Evolutionary conservation across 2,329 filamentous ascomycete species (phyloP), one percentile per base, ranked within the genome.

Genomic region (Cryphonectria naterciae): DNA sequence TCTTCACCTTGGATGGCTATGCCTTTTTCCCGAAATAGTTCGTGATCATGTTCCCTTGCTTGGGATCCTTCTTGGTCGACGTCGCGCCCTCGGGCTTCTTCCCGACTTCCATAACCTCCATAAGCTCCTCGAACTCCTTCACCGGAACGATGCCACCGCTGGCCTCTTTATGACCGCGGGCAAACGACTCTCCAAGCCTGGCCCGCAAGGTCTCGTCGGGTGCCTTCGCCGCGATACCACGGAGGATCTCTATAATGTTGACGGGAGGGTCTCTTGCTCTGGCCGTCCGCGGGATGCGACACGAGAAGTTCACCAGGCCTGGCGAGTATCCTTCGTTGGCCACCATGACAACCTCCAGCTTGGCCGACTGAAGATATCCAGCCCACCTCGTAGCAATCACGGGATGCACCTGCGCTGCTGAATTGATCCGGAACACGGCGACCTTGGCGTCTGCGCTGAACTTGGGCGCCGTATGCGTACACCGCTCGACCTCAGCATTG

Each of bases 311-410:
- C 35, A 92, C 89, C 77, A 87, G 85, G 1, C 83, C 88, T 0
- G 86, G 84, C 0, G 90, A 76, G 74, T 92, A 92, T 0, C 89
- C 89, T 69, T 89, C 86, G 69, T 93, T 92, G 0, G 90, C 91
- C 4, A 89, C 89, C 74, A 92, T 82, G 10, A 93, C 83, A 1
- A 92, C 87, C 75, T 92, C 86, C 1, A 92, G 81, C 68, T 85
- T 86, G 64, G 85, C 82, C 1, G 87, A 89, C 63, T 85, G 85
- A 4, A 92, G 80, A 73, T 88, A 84, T 0, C 88, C 87, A 0
- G 89, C 86, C 90, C 90, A 92, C 15, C 90, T 82, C 4, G 89
- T 91, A 1, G 90, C 90, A 69, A 92, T 90, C 2, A 92, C 84
- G 0, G 89, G 88, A 76, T 93, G 91, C 0, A 92, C 83, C 75